Evolutionary conservation across 163 green algal genomes (phyloP).

Genomic region (Chlorella variabilis): DNA sequence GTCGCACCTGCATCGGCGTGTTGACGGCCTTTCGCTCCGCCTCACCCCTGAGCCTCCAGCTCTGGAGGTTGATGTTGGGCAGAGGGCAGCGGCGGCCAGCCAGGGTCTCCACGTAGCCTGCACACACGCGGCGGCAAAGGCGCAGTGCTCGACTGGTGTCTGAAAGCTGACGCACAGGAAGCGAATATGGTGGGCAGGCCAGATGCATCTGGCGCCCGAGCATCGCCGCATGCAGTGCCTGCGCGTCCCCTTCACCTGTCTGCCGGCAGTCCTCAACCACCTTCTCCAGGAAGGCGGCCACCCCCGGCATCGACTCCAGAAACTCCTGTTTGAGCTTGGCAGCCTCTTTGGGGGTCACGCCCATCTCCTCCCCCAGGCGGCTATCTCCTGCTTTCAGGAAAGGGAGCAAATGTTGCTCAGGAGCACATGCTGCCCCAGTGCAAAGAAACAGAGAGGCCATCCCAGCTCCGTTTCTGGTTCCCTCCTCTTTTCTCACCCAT

Average conservation of each 20-base stretch:
- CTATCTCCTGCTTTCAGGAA: constrained; percentile 2
- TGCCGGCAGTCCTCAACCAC: constrained; percentile 33
- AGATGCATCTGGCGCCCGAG: too few species aligned
- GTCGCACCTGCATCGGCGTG: constrained; percentile 78
- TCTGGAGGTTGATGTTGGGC: constrained; percentile 44
- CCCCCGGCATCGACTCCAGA: constrained; percentile 40
- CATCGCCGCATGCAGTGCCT: too few species aligned
- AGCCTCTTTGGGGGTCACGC: constrained; percentile 49
- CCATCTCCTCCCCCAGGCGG: constrained; percentile 66
- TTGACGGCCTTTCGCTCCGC: constrained; percentile 65
- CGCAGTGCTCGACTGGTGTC: background rate
- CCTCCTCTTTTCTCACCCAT: too few species aligned
- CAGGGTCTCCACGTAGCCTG: constrained; percentile 64
- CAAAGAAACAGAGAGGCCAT: too few species aligned
- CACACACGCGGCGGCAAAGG: background rate
- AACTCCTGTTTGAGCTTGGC: constrained; percentile 46
- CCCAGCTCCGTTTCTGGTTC: too few species aligned
- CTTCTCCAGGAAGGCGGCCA: constrained; percentile 40
- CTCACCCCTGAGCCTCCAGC: background rate
- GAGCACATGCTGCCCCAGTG: background rate
- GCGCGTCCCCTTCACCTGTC: too few species aligned
- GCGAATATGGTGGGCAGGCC: too few species aligned
- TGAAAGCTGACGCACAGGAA: too few species aligned
- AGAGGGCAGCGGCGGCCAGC: constrained; percentile 64
- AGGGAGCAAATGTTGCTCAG: too few species aligned